Percentiles rank a stretch among this genome's conserved stretches.
Evolutionary conservation across 345 rosid species (phyloP).

Genomic region (Populus simonii): DNA sequence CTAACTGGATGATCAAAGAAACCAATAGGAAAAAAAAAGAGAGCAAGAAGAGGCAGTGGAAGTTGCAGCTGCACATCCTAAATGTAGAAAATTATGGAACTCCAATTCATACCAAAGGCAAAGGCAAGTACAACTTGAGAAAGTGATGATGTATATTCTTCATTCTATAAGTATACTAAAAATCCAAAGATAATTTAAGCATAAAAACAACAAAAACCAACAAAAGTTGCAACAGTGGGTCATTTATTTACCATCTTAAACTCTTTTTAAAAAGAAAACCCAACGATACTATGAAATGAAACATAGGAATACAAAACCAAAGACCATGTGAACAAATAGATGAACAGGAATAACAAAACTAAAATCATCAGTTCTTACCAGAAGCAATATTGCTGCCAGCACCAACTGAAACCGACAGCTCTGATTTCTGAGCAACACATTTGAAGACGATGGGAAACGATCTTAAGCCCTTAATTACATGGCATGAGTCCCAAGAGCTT

Average conservation of each 20-base stretch:
- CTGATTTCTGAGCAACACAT: slow-evolving; percentile 28
- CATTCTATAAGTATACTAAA: too few relatives aligned
- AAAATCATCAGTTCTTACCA: slow-evolving; percentile 20
- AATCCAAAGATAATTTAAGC: too few relatives aligned
- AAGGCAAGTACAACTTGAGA: too few relatives aligned
- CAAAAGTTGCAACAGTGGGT: too few relatives aligned
- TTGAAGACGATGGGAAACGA: slow-evolving; percentile 16
- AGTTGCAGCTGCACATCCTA: neutral
- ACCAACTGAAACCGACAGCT: slow-evolving; percentile 22
- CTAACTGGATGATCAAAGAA: neutral
- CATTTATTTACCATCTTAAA: too few relatives aligned
- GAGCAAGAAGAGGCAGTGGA: too few relatives aligned
- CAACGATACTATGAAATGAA: too few relatives aligned
- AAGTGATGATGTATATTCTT: too few relatives aligned
- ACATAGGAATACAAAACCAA: neutral
- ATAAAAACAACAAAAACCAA: too few relatives aligned
- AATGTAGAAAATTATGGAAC: neutral
- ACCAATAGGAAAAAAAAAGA: neutral
- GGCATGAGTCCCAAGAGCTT: slow-evolving; percentile 4
- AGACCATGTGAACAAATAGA: neutral
- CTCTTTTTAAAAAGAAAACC: neutral
- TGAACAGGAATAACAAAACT: too few relatives aligned
- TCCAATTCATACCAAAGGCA: neutral
- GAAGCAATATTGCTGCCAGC: slow-evolving; percentile 15
- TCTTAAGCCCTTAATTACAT: slow-evolving; percentile 8